These are phyloP conservation scores for Fusarium lyarnte DNA, from an alignment of 2,329 filamentous ascomycete species.

Conservation along the genomic window DNA sequence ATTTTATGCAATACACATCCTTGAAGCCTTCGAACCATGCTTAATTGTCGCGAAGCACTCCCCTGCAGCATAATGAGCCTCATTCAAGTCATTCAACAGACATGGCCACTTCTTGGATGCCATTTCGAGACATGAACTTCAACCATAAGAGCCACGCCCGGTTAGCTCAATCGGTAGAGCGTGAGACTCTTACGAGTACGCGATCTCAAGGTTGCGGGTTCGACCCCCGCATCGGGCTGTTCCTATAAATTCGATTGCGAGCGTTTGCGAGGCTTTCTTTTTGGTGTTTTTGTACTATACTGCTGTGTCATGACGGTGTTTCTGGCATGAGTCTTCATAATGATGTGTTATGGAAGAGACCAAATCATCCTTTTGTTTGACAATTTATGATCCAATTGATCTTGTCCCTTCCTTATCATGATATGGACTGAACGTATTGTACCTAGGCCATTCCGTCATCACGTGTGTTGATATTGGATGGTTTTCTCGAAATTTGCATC, in stretches of 20 bases:
- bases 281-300: not conserved
- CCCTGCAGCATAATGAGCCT: accelerated
- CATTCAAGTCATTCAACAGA: accelerated
- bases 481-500: constrained; percentile 27
- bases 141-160: constrained; percentile 46
- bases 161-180: constrained; percentile 63
- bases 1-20: not conserved
- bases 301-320: not conserved
- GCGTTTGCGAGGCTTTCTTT: constrained; percentile 32
- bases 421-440: too few species aligned
- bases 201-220: constrained; percentile 67
- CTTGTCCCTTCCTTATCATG: not conserved
- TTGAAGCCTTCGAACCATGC: not conserved
- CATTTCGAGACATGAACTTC: not conserved
- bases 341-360: too few species aligned
- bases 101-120: accelerated
- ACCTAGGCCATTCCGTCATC: not conserved
- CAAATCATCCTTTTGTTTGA: not conserved
- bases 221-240: constrained; percentile 57
- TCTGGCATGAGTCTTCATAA: too few species aligned
- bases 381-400: too few species aligned
- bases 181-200: constrained; percentile 68
- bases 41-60: not conserved
- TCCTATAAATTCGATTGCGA: constrained; percentile 48
- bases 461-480: not conserved